These are phyloP conservation scores for Lathyrus aphaca DNA, from an alignment of 306 rosid genomes.

Conservation along the genomic window DNA sequence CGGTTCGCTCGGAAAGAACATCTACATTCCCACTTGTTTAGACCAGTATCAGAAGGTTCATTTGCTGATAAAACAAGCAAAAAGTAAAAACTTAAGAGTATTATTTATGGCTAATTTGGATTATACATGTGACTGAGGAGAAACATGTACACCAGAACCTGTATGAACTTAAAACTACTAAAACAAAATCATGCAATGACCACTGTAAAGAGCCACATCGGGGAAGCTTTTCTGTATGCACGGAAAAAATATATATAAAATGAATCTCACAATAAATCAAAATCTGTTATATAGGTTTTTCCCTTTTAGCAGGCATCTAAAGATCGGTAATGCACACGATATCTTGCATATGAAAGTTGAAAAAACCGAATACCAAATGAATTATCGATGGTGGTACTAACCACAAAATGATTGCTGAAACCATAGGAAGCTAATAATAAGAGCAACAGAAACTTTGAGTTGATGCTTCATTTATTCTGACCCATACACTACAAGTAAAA, in stretches of 20 bases:
- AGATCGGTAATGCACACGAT: not conserved
- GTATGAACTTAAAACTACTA: conserved; percentile 24
- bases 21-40: conserved; percentile 74
- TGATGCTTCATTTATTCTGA: conserved; percentile 70
- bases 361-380: conserved; percentile 11
- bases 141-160: conserved; percentile 14
- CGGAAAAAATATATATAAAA: not conserved
- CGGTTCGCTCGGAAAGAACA: conserved; percentile 63
- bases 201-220: not conserved
- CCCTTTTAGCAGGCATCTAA: not conserved
- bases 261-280: not conserved
- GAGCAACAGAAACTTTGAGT: conserved; percentile 52
- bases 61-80: conserved; percentile 50
- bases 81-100: conserved; percentile 28
- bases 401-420: conserved; percentile 71
- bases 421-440: conserved; percentile 58
- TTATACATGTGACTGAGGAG: conserved; percentile 9
- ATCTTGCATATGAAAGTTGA: conserved; percentile 8
- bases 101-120: conserved; percentile 8
- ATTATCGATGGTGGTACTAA: conserved; percentile 48
- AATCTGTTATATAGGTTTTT: not conserved
- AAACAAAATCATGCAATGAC: not conserved
- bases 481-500: conserved; percentile 39
- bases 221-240: not conserved
- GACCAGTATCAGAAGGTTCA: conserved; percentile 48